Evolutionary conservation across 2,329 filamentous ascomycete species (phyloP), one percentile per base, ranked within the genome.

Genomic region (Cordyceps tenuipes): DNA sequence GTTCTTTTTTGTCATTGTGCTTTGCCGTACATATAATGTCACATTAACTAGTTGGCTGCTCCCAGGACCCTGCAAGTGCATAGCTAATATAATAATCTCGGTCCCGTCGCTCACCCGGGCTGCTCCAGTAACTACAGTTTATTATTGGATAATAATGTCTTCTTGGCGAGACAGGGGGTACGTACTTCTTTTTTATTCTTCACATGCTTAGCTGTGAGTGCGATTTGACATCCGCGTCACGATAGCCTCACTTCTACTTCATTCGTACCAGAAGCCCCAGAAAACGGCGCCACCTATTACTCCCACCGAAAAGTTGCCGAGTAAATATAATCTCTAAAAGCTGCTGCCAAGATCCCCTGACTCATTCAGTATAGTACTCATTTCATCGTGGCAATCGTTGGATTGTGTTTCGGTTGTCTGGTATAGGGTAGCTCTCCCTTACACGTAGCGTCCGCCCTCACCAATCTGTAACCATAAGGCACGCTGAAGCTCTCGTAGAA

Each of bases 31-130:
- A 36, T 10, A 43, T 43, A 43, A 29, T 29, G 41, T 8, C 15
- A 12, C 39, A 21, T 55, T 57, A n/a, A n/a, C n/a, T n/a, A n/a
- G n/a, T n/a, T 39, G 26, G 53, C 54, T 39, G 9, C 36, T 19
- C 55, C 49, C 41, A 15, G 21, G 34, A 23, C 54, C 54, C 31
- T 46, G 39, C 15, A 29, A 43, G 43, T n/a, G n/a, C n/a, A n/a
- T 53, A 29, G 29, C 7, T 29, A 53, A n/a, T n/a, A n/a, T n/a
- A n/a, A n/a, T n/a, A n/a, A 53, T 53, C 51, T 53, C 51, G 51
- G 21, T 21, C 36, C 13, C 21, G 13, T 49, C 46, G 17, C 48
- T 50, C 17, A 7, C 21, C 34, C 21, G 21, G 36, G 19, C 23
- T 19, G 19, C 39, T 43, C 13, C 19, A 15, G 21, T 19, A n/a